phyloP scores from a whole-genome alignment of 345 rosid genomes.

The Carallia pectinifolia region DNA sequence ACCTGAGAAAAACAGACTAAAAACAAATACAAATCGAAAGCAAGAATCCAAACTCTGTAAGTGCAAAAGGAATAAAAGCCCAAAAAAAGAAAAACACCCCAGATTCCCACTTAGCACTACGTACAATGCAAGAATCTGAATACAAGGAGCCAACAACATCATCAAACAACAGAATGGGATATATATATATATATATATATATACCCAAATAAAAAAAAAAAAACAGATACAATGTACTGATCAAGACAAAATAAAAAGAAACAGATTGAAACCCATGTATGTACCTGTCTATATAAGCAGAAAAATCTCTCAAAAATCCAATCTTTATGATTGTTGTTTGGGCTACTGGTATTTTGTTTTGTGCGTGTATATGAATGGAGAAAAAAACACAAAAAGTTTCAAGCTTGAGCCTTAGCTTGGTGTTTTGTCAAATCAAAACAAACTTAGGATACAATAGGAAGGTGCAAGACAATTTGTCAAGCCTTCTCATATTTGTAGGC shows the following conservation, averaged over 20 bases:
- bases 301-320: not conserved
- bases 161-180: too few species aligned
- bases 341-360: not conserved
- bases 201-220: not conserved
- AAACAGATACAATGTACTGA: not conserved
- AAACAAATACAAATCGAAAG: not conserved
- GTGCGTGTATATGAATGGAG: not conserved
- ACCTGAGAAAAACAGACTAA: not conserved
- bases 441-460: slow-evolving; percentile 13
- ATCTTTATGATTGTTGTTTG: not conserved
- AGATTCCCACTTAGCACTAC: slow-evolving; percentile 7
- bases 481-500: slow-evolving; percentile 29
- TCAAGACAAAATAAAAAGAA: not conserved
- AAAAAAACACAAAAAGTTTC: not conserved
- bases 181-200: too few species aligned
- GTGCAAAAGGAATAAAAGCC: slow-evolving; percentile 4
- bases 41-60: slow-evolving; percentile 4
- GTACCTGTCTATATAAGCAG: slow-evolving; percentile 31
- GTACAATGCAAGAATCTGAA: not conserved
- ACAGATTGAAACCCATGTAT: slow-evolving; percentile 17
- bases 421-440: slow-evolving; percentile 19
- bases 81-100: slow-evolving; percentile 22
- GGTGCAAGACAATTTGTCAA: slow-evolving; percentile 16
- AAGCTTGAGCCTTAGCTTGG: not conserved
- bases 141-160: too few species aligned